Evolutionary conservation across 179 eudicot species (phyloP), one percentile per base, ranked within the genome.

Genomic region (Beta macrorhiza): DNA sequence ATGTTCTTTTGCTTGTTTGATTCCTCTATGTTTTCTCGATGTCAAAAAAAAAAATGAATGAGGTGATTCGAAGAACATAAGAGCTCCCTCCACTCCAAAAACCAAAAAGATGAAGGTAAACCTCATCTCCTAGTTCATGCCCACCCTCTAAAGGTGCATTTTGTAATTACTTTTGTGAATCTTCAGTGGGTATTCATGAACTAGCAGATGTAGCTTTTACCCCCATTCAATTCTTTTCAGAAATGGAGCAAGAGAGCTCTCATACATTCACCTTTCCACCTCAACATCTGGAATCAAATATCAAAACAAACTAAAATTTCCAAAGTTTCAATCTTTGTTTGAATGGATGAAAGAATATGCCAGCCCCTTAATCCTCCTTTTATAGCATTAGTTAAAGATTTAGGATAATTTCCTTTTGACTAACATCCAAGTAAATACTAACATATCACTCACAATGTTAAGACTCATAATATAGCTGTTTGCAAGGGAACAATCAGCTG

Each of bases 81-180:
- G 83, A 75, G 70, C 80, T 75, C 76, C 70, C 74, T 81, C 76
- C 76, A 81, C 79, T 67, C 83, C 75, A 81, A 81, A 69, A 57
- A 25, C 32, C 16, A 65, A 80, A 81, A 81, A 76, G 69, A 80
- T 75, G 29, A 57, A 68, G 79, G 79, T 17, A 75, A 72, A 68
- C 69, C 58, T 14, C 80, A 81, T 25, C 83, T 75, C 83, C 76
- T 57, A 67, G 67, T 67, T 76, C 83, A 81, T 81, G 69, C 75
- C 9, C 42, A 75, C 75, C 83, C 68, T 75, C 58, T 75, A 75
- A 69, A 14, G 75, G 6, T 69, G 58, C 4, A 8, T 29, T 29
- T 29, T 29, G 32, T 29, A 29, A 29, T 29, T 29, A 49, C 13
- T 53, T 67, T 14, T 10, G n/a, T 22, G 49, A 75, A 76, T 19